These are phyloP conservation scores for Coemansia sp. DNA, from an alignment of 192 early-diverging fungal species.

Conservation along the genomic window DNA sequence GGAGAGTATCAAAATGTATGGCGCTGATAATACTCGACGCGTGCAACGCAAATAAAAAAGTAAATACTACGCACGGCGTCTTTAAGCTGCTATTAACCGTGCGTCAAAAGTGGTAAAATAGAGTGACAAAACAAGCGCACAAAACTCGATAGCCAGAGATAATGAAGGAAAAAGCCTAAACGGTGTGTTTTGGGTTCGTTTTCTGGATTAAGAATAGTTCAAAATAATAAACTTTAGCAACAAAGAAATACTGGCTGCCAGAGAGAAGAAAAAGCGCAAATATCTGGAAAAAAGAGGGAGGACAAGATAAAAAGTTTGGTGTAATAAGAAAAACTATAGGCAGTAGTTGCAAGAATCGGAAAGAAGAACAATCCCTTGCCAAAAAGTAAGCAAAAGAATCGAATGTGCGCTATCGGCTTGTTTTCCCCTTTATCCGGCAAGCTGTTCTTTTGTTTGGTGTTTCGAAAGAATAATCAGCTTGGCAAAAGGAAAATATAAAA, in stretches of 20 bases:
- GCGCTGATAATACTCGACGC: neutral
- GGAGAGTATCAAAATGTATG: neutral
- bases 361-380: neutral
- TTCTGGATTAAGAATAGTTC: neutral
- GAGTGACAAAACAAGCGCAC: neutral
- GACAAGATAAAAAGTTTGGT: neutral
- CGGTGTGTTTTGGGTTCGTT: neutral
- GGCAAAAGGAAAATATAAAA: slow-evolving; percentile 3
- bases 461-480: neutral
- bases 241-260: neutral
- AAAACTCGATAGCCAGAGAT: neutral
- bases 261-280: neutral
- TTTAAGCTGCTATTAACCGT: neutral
- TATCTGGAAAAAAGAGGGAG: neutral
- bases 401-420: neutral
- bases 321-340: neutral
- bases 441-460: neutral
- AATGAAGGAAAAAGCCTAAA: neutral
- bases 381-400: neutral
- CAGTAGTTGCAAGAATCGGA: neutral
- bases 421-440: neutral
- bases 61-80: neutral
- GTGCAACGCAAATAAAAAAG: neutral
- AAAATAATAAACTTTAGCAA: neutral
- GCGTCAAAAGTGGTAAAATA: neutral